Percentiles rank a stretch among this genome's conserved stretches.
These are phyloP conservation scores for Elymus sibiricus DNA, from an alignment of 176 grass and related monocot species.

Conservation along the genomic window DNA sequence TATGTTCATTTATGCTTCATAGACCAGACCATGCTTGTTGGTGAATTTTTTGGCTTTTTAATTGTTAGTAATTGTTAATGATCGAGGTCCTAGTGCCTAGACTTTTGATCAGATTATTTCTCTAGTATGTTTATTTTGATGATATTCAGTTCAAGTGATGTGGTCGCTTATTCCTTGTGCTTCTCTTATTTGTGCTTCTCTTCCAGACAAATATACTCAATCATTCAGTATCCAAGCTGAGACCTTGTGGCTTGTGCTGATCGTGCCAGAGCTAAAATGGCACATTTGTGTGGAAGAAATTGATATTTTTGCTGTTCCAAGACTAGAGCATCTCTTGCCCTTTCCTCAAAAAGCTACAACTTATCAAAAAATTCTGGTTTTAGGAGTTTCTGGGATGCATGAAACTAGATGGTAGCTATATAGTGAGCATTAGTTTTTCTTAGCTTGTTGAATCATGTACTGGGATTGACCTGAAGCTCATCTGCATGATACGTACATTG, in stretches of 20 bases:
- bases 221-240: neutral
- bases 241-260: neutral
- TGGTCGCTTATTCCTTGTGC: neutral
- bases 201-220: neutral
- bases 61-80: neutral
- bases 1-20: slow-evolving; percentile 10
- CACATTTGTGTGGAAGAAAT: neutral
- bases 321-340: neutral
- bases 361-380: no score
- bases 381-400: no score
- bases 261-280: neutral
- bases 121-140: no score
- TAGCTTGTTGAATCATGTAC: no score
- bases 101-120: no score
- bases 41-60: neutral
- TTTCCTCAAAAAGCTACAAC: no score
- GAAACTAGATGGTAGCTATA: no score
- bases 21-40: neutral
- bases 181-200: neutral
- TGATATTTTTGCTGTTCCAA: neutral
- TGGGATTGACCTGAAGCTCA: no score
- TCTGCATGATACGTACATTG: no score
- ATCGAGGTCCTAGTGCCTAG: neutral
- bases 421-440: no score
- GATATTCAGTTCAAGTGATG: no score